phyloP scores from a whole-genome alignment of 208 protist species.

The Trypanosoma cruzi region DNA sequence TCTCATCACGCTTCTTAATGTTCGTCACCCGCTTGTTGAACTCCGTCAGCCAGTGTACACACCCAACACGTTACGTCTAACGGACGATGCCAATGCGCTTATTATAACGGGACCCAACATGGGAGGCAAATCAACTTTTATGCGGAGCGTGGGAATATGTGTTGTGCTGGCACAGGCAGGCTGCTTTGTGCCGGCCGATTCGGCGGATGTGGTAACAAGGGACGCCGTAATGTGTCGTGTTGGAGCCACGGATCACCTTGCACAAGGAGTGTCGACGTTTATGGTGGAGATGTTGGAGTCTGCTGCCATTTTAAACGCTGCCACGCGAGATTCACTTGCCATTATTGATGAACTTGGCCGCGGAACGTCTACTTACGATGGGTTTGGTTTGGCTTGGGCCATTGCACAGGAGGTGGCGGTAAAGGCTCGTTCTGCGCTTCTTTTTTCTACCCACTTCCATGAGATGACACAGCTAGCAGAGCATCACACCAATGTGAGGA shows the following conservation, averaged over 20 bases:
- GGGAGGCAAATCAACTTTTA: conserved; percentile 99
- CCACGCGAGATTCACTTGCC: conserved; percentile 95
- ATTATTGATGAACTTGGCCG: conserved; percentile 99
- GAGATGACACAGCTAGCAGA: conserved; percentile 96
- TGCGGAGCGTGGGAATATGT: conserved; percentile 96
- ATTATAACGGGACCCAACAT: conserved; percentile 96
- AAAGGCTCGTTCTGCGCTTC: conserved; percentile 76
- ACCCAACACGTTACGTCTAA: conserved; percentile 85
- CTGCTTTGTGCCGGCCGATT: conserved; percentile 98
- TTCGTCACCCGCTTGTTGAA: conserved; percentile 90
- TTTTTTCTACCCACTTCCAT: conserved; percentile 99
- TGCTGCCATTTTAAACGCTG: conserved; percentile 93
- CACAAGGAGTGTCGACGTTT: conserved; percentile 98
- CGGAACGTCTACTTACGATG: conserved; percentile 99
- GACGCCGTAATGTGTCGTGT: conserved; percentile 98
- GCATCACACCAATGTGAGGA: conserved; percentile 49
- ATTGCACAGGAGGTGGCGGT: conserved; percentile 96
- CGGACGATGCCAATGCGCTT: conserved; percentile 67
- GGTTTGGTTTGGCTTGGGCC: conserved; percentile 99
- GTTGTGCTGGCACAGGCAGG: conserved; percentile 99
- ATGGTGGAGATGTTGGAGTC: conserved; percentile 99
- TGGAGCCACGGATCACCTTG: conserved; percentile 97
- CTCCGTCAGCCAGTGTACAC: conserved; percentile 76
- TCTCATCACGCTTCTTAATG: conserved; percentile 70
- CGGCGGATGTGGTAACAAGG: conserved; percentile 73